Percentiles rank a stretch among this genome's conserved stretches.
These are phyloP conservation scores for Trapa bicornis DNA, from an alignment of 345 rosid genomes.

Conservation along the genomic window DNA sequence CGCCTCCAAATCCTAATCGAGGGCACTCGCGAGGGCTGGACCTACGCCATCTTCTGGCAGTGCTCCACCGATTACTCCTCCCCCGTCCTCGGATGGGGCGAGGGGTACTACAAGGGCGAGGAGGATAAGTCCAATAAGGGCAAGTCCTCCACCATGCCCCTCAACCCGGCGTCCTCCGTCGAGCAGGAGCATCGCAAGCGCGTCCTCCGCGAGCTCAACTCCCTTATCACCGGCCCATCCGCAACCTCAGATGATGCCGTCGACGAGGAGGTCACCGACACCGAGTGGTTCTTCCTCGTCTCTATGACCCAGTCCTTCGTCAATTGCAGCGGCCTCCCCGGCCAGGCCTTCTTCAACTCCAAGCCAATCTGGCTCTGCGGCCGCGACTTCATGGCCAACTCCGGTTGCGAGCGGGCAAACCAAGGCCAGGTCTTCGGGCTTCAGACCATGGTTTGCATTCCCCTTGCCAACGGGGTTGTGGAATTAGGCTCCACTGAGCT, in stretches of 20 bases:
- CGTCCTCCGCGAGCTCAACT: conserved; percentile 67
- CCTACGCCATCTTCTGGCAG: conserved; percentile 96
- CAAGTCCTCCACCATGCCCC: conserved; percentile 13
- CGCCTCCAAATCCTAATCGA: conserved; percentile 78
- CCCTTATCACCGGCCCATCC: conserved; percentile 58
- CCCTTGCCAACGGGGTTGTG: conserved; percentile 66
- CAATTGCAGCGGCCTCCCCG: conserved; percentile 60
- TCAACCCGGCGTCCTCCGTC: conserved; percentile 19
- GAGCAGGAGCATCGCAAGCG: conserved; percentile 81
- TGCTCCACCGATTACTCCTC: conserved; percentile 51
- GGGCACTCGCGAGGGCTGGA: conserved; percentile 61
- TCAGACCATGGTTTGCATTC: conserved; percentile 68
- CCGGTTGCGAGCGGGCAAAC: conserved; percentile 57
- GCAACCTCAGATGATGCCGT: conserved; percentile 29
- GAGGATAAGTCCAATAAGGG: conserved; percentile 39
- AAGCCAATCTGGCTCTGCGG: conserved; percentile 63
- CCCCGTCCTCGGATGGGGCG: conserved; percentile 71
- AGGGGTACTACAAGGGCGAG: conserved; percentile 87
- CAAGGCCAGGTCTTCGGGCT: conserved; percentile 74
- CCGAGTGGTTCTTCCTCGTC: conserved; percentile 91
- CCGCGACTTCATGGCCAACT: conserved; percentile 35
- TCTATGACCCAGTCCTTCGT: conserved; percentile 82
- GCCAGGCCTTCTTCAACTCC: conserved; percentile 52
- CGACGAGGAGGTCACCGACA: conserved; percentile 87
- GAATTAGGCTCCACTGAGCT: conserved; percentile 77